These are phyloP conservation scores for Comarum palustre DNA, from an alignment of 306 rosid species.

Conservation along the genomic window DNA sequence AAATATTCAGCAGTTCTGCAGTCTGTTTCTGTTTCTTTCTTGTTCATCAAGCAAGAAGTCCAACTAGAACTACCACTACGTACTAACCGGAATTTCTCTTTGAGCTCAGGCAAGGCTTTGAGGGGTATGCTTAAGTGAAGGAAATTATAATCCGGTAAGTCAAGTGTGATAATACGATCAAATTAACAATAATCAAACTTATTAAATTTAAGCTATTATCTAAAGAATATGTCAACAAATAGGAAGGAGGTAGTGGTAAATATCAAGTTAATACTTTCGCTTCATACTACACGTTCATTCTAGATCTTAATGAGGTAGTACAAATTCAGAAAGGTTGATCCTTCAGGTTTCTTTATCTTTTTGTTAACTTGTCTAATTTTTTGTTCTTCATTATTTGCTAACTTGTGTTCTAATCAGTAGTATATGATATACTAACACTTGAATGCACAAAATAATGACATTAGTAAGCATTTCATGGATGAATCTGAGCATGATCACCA, in stretches of 20 bases:
- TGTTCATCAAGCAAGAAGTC: constrained; percentile 5
- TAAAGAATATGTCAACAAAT: neutral
- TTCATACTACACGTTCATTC: too few species aligned
- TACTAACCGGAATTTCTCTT: neutral
- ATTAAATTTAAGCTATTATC: neutral
- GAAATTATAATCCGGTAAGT: neutral
- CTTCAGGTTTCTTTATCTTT: neutral
- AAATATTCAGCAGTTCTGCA: neutral
- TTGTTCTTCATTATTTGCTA: neutral
- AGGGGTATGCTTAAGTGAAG: neutral
- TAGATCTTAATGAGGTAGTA: neutral
- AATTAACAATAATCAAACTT: neutral
- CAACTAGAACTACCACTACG: neutral
- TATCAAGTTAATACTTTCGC: neutral
- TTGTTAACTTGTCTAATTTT: too few species aligned
- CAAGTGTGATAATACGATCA: neutral
- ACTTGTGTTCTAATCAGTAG: neutral
- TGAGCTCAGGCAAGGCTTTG: neutral
- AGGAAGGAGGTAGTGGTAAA: too few species aligned
- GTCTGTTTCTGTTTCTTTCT: neutral
- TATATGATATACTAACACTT: neutral
- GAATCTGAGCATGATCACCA: neutral
- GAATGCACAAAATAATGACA: neutral
- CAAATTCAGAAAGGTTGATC: neutral
- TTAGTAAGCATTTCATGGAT: neutral